Evolutionary conservation across 352 stramenopile genomes (phyloP).

Genomic region (Pythium chondricola): DNA sequence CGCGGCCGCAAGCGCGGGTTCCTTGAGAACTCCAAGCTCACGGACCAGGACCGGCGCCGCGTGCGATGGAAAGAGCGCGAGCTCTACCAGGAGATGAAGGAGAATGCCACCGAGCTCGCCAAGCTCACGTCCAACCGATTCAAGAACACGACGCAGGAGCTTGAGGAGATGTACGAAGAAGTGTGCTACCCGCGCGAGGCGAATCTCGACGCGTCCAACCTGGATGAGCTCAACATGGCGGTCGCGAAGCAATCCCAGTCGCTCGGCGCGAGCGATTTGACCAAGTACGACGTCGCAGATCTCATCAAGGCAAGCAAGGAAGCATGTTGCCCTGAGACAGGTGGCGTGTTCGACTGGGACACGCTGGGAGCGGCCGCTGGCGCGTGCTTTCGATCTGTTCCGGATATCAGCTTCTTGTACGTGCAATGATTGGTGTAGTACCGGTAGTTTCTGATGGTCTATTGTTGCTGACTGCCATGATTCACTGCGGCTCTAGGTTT

Average conservation of each 20-base stretch:
- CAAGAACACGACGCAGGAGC: slow-evolving; percentile 44
- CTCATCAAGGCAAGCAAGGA: slow-evolving; percentile 48
- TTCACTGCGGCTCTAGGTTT: slow-evolving; percentile 28
- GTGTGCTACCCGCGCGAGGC: slow-evolving; percentile 78
- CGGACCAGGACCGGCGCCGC: slow-evolving; percentile 58
- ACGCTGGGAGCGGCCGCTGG: slow-evolving; percentile 48
- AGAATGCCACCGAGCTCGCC: slow-evolving; percentile 61
- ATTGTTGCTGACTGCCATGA: background rate
- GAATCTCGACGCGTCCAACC: slow-evolving; percentile 75
- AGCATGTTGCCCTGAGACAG: slow-evolving; percentile 32
- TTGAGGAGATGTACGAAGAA: slow-evolving; percentile 72
- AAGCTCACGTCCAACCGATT: slow-evolving; percentile 59
- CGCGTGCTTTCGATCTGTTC: slow-evolving; percentile 65
- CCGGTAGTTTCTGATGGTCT: too few species aligned
- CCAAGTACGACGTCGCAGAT: slow-evolving; percentile 69
- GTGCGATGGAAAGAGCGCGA: slow-evolving; percentile 75
- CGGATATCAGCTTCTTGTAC: slow-evolving; percentile 67
- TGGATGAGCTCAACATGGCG: slow-evolving; percentile 75
- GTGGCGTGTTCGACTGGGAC: slow-evolving; percentile 53
- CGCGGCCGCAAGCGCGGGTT: slow-evolving; percentile 37
- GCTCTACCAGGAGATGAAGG: slow-evolving; percentile 63
- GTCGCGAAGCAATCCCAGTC: slow-evolving; percentile 71
- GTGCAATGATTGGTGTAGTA: slow-evolving; percentile 18
- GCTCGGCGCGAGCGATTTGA: slow-evolving; percentile 63
- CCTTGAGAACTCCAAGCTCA: slow-evolving; percentile 63